A percentile compares a stretch with the other conserved stretches of the same genome.
Evolutionary conservation across 192 early-diverging fungal genomes (phyloP).

Genomic region (Podochytrium sp.): DNA sequence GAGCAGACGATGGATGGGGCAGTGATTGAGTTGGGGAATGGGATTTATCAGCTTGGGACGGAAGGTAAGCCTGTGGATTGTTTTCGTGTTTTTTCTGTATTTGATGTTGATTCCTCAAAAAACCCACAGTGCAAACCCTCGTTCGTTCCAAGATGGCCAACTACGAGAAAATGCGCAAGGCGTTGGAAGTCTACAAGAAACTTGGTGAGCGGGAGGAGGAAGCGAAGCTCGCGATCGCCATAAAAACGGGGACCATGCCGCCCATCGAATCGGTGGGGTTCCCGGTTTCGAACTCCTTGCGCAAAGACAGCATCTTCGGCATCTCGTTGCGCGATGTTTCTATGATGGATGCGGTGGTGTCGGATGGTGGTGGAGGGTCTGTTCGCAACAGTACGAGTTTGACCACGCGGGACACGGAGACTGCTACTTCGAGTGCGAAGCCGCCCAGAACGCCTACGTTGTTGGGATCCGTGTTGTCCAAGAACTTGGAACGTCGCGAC

Average conservation of each 20-base stretch:
- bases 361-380: background rate
- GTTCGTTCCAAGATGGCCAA: slow-evolving; percentile 44
- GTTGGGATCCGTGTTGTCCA: background rate
- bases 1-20: slow-evolving; percentile 34
- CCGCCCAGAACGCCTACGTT: background rate
- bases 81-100: slow-evolving; percentile 8
- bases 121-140: slow-evolving; percentile 42
- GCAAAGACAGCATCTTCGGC: background rate
- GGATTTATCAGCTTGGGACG: slow-evolving; percentile 42
- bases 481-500: slow-evolving; percentile 10
- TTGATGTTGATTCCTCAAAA: background rate
- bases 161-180: slow-evolving; percentile 39
- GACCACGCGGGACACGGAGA: background rate
- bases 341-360: background rate
- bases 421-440: background rate
- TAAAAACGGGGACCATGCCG: slow-evolving; percentile 32
- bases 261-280: slow-evolving; percentile 3
- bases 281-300: slow-evolving; percentile 17
- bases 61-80: slow-evolving; percentile 36
- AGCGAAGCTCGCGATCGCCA: slow-evolving; percentile 41
- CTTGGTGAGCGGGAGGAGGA: slow-evolving; percentile 40
- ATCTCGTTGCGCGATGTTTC: slow-evolving; percentile 20
- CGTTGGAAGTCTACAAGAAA: slow-evolving; percentile 32
- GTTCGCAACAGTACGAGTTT: background rate
- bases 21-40: slow-evolving; percentile 46